These are phyloP conservation scores for Solanum megistacrolobum DNA, from an alignment of 257 asterid species.

Conservation along the genomic window DNA sequence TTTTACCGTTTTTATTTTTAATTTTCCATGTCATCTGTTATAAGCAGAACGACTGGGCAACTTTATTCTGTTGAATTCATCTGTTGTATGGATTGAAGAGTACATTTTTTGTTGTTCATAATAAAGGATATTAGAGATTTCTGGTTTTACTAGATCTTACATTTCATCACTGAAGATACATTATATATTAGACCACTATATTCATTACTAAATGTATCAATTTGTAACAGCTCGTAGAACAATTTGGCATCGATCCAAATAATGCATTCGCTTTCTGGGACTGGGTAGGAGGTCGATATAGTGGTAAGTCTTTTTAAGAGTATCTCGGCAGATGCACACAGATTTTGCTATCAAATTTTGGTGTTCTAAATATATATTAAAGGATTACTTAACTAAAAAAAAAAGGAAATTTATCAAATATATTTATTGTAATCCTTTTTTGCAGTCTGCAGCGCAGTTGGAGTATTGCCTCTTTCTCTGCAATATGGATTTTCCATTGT, in stretches of 20 bases:
- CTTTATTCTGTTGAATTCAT: background rate
- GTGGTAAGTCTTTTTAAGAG: conserved; percentile 45
- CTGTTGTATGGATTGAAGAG: background rate
- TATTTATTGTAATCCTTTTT: conserved; percentile 19
- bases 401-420: background rate
- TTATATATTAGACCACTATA: background rate
- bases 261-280: conserved; percentile 99
- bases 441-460: conserved; percentile 99
- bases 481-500: conserved; percentile 86
- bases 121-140: background rate
- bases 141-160: background rate
- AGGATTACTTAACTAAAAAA: background rate
- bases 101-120: background rate
- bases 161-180: background rate
- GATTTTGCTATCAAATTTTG: background rate
- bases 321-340: conserved; percentile 3
- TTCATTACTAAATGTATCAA: background rate
- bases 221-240: conserved; percentile 75
- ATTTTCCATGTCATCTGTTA: background rate
- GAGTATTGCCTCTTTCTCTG: conserved; percentile 94
- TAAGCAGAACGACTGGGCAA: background rate
- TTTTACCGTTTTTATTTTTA: background rate
- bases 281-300: conserved; percentile 99
- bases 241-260: conserved; percentile 96
- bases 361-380: background rate